Conservation (phyloP, 2,329 filamentous ascomycete species). For the Alternaria longipes region DNA sequence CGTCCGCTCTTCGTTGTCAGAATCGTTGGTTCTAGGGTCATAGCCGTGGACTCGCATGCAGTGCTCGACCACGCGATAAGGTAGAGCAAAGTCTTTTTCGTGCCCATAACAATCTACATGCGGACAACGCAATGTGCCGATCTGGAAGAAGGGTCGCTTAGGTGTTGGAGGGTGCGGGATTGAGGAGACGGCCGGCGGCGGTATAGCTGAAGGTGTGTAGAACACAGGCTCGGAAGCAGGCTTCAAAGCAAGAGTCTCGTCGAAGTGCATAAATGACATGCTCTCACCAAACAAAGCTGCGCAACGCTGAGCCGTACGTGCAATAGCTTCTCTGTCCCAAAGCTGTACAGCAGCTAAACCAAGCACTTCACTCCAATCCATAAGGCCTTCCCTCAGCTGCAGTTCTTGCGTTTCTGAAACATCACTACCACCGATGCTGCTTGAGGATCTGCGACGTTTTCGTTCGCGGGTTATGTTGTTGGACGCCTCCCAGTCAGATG, state of each 20-base stretch:
- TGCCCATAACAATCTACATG: conserved; percentile 43
- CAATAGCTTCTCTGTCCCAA: conserved; percentile 70
- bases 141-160: conserved; percentile 42
- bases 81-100: conserved; percentile 34
- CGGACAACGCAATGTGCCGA: conserved; percentile 43
- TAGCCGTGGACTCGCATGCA: conserved; percentile 57
- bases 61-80: conserved; percentile 55
- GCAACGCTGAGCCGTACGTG: conserved; percentile 77
- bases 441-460: conserved; percentile 27
- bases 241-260: conserved; percentile 49
- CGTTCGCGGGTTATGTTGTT: background rate
- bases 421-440: conserved; percentile 16
- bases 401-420: conserved; percentile 22
- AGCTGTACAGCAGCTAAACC: conserved; percentile 79
- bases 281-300: conserved; percentile 76
- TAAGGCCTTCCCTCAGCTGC: conserved; percentile 27
- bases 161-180: background rate
- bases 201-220: conserved; percentile 46
- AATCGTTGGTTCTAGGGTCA: conserved; percentile 51
- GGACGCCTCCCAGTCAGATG: conserved; percentile 26
- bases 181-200: conserved; percentile 15
- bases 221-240: conserved; percentile 41
- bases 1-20: conserved; percentile 59
- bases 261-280: conserved; percentile 70
- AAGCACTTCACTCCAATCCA: conserved; percentile 86